Percentiles rank a stretch among this genome's conserved stretches.
Evolutionary conservation across 257 asterid genomes (phyloP).

Genomic region (Linaria vulgaris): DNA sequence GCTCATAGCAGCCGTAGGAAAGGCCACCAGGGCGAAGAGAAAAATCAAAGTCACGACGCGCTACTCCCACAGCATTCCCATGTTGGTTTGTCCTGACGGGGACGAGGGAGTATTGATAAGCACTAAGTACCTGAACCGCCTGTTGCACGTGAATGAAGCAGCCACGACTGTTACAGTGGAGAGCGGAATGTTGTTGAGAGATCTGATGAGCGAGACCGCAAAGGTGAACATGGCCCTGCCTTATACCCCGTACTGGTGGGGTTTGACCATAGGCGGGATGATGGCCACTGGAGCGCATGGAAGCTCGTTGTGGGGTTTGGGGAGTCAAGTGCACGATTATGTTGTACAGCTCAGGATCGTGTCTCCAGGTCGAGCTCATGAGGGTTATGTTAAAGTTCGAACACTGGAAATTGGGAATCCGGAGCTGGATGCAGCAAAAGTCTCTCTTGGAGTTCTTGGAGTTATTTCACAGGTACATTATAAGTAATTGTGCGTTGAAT

Average conservation of each 20-base stretch:
- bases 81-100: constrained; percentile 59
- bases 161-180: constrained; percentile 57
- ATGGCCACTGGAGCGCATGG: constrained; percentile 79
- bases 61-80: constrained; percentile 65
- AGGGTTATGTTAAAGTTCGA: too few relatives aligned
- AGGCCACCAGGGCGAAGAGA: constrained; percentile 29
- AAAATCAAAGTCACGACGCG: constrained; percentile 56
- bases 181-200: constrained; percentile 57
- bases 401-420: too few relatives aligned
- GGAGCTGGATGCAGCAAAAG: too few relatives aligned
- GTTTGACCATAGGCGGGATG: constrained; percentile 67
- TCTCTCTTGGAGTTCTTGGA: too few relatives aligned
- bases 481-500: too few relatives aligned
- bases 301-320: constrained; percentile 66
- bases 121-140: constrained; percentile 44
- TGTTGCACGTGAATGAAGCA: constrained; percentile 19
- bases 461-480: too few relatives aligned
- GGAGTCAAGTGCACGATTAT: constrained; percentile 62
- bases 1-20: constrained; percentile 44
- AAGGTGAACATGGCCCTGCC: constrained; percentile 49
- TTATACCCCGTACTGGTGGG: constrained; percentile 74
- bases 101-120: constrained; percentile 51
- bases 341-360: constrained; percentile 40
- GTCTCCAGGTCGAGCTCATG: too few relatives aligned
- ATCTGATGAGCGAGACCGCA: constrained; percentile 46